A percentile compares a stretch with the other conserved stretches of the same genome.
phyloP scores from a whole-genome alignment of 148 eudicot species.

The Simmondsia chinensis region DNA sequence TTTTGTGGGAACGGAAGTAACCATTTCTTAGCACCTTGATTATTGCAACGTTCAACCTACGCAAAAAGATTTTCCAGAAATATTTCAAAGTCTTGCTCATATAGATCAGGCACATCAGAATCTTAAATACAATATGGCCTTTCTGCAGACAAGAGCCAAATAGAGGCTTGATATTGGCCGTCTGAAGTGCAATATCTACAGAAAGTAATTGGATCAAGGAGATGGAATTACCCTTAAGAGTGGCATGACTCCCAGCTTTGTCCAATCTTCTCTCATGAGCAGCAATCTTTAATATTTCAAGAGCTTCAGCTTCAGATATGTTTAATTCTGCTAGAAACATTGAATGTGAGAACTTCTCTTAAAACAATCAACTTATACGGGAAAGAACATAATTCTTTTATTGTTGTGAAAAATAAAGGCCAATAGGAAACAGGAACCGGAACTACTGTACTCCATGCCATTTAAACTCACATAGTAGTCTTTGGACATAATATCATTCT shows the following conservation, averaged over 20 bases:
- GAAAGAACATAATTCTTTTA: not conserved
- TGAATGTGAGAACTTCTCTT: not conserved
- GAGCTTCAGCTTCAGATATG: conserved; percentile 60
- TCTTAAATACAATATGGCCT: no score
- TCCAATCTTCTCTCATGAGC: conserved; percentile 41
- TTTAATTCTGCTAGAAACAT: conserved; percentile 38
- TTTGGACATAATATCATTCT: no score
- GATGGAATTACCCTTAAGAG: conserved; percentile 40
- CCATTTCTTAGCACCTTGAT: no score
- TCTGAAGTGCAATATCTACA: no score
- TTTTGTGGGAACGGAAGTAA: no score
- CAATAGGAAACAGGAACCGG: not conserved
- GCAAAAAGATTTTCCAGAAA: no score
- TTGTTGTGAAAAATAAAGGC: not conserved
- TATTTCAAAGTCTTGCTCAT: no score
- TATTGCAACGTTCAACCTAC: no score
- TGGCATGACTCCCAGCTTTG: conserved; percentile 24
- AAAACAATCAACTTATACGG: not conserved
- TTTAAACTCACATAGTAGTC: no score
- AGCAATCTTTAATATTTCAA: conserved; percentile 59
- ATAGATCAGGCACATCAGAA: no score
- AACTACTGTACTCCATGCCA: no score
- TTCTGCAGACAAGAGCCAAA: not conserved
- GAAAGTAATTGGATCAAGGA: not conserved
- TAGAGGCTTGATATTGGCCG: not conserved